Evolutionary conservation across 73 alveolate genomes (phyloP).

Genomic region (Urostyla sp.): DNA sequence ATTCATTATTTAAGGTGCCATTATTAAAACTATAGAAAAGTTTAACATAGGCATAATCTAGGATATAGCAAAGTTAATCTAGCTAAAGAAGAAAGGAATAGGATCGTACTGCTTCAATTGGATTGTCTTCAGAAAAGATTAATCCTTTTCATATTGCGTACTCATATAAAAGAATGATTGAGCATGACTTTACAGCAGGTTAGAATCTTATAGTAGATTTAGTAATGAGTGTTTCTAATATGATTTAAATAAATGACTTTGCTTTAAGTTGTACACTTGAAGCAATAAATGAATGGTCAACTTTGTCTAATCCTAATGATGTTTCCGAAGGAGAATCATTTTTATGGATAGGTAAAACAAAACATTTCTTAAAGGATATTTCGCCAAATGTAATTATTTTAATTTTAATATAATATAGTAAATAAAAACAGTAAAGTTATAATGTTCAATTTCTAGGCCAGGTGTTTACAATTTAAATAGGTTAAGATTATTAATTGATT

Average conservation of each 20-base stretch:
- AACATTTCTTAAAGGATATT: background rate
- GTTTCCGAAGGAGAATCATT: slow-evolving; percentile 32
- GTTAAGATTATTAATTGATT: too few species aligned
- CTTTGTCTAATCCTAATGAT: slow-evolving; percentile 22
- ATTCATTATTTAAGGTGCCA: slow-evolving; percentile 28
- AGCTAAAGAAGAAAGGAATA: background rate
- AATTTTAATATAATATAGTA: background rate
- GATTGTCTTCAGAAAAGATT: slow-evolving; percentile 9
- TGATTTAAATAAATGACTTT: background rate
- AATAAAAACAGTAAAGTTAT: background rate
- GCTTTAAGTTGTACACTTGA: background rate
- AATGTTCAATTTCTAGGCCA: slow-evolving; percentile 34
- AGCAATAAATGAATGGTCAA: slow-evolving; percentile 47
- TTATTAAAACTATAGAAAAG: slow-evolving; percentile 10
- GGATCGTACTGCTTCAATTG: background rate
- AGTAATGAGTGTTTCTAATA: slow-evolving; percentile 9
- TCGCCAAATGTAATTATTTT: slow-evolving; percentile 30
- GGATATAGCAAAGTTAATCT: background rate
- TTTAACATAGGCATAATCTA: slow-evolving; percentile 6
- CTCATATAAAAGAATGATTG: background rate
- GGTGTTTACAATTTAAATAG: slow-evolving; percentile 38
- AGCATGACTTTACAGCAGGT: background rate
- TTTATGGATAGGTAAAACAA: slow-evolving; percentile 50
- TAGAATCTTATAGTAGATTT: background rate
- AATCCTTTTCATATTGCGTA: slow-evolving; percentile 47